Conservation (phyloP, 192 early-diverging fungal genomes). For the Umbelopsis ramanniana region DNA sequence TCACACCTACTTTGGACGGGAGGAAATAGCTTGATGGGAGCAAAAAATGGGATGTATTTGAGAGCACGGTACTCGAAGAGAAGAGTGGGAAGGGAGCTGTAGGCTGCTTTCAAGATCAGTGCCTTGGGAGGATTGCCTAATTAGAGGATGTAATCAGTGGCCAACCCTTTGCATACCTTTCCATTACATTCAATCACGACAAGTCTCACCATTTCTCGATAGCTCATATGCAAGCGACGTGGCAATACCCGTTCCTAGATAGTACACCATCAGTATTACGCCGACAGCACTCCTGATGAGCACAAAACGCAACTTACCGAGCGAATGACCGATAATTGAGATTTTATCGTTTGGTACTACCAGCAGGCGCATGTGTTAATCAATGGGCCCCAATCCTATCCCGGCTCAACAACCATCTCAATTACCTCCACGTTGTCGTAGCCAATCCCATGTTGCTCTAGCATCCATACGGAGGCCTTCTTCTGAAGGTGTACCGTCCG, state of each 20-base stretch:
- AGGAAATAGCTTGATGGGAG: slow-evolving; percentile 29
- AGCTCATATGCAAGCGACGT: slow-evolving; percentile 38
- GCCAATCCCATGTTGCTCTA: slow-evolving; percentile 32
- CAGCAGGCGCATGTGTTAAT: neutral
- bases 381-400: too few species aligned
- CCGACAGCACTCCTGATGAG: neutral
- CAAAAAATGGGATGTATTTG: slow-evolving; percentile 31
- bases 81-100: slow-evolving; percentile 38
- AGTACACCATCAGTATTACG: neutral
- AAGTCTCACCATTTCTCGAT: slow-evolving; percentile 22
- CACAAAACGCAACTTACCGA: slow-evolving; percentile 24
- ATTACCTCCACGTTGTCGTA: slow-evolving; percentile 30
- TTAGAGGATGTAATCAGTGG: neutral
- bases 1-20: slow-evolving; percentile 30
- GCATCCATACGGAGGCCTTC: slow-evolving; percentile 36
- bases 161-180: too few species aligned
- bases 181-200: neutral
- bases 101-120: slow-evolving; percentile 42
- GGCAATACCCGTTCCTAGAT: slow-evolving; percentile 39
- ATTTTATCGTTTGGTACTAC: slow-evolving; percentile 33
- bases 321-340: slow-evolving; percentile 38
- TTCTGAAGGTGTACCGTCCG: slow-evolving; percentile 40
- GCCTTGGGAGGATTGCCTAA: slow-evolving; percentile 30
- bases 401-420: too few species aligned
- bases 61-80: slow-evolving; percentile 43